Conservation (phyloP, 2,329 filamentous ascomycete species). For the Blastomyces percursus region DNA sequence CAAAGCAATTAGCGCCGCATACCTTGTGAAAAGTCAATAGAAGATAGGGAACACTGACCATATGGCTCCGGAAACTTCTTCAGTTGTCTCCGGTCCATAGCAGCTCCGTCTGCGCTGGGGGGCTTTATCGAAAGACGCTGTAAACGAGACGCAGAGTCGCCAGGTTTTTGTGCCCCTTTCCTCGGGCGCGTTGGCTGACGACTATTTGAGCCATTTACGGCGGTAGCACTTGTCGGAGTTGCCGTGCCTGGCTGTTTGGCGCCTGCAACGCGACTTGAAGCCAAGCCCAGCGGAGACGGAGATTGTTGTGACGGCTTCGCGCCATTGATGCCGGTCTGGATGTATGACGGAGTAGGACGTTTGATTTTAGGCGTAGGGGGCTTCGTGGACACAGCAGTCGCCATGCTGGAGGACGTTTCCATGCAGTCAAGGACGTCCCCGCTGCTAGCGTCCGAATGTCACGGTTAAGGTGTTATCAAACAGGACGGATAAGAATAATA, state of each 20-base stretch:
- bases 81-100: slow-evolving; percentile 24
- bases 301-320: slow-evolving; percentile 48
- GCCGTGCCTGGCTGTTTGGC: slow-evolving; percentile 43
- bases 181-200: slow-evolving; percentile 37
- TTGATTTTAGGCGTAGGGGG: slow-evolving; percentile 50
- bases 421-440: neutral
- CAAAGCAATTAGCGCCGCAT: slow-evolving; percentile 18
- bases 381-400: slow-evolving; percentile 36
- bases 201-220: slow-evolving; percentile 36
- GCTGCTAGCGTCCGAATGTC: neutral
- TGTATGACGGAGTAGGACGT: slow-evolving; percentile 53
- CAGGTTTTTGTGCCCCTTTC: slow-evolving; percentile 42
- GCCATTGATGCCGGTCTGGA: slow-evolving; percentile 52
- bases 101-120: slow-evolving; percentile 18
- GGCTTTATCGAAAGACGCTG: slow-evolving; percentile 27
- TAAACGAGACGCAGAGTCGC: slow-evolving; percentile 24
- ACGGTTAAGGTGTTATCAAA: slow-evolving; percentile 1
- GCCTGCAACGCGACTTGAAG: slow-evolving; percentile 46
- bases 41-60: slow-evolving; percentile 25
- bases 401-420: slow-evolving; percentile 24
- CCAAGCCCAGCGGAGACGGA: slow-evolving; percentile 40
- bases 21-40: slow-evolving; percentile 10
- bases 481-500: slow-evolving; percentile 20
- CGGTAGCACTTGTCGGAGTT: slow-evolving; percentile 26
- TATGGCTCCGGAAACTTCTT: slow-evolving; percentile 37